phyloP scores from a whole-genome alignment of 495 filamentous ascomycete species.

The Massariosphaeria phaeospora region DNA sequence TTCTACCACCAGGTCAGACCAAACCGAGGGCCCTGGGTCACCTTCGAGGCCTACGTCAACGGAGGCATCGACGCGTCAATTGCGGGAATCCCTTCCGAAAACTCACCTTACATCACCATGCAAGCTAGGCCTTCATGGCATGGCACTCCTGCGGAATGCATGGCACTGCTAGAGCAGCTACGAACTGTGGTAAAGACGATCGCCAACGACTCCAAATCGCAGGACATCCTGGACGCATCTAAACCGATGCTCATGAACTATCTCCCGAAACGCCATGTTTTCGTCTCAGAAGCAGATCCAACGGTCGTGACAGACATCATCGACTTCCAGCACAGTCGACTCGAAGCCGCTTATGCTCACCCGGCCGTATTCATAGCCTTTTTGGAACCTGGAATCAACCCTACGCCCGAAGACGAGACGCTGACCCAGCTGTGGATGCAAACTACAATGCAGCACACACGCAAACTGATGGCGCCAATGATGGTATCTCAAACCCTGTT shows the following conservation, averaged over 20 bases:
- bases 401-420: background rate
- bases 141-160: too few species aligned
- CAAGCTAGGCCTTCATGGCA: too few species aligned
- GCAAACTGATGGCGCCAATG: background rate
- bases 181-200: conserved; percentile 37
- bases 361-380: background rate
- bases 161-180: conserved; percentile 36
- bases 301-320: conserved; percentile 43
- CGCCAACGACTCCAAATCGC: conserved; percentile 36
- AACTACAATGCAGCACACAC: background rate
- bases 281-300: conserved; percentile 42
- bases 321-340: conserved; percentile 30
- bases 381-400: background rate
- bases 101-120: too few species aligned
- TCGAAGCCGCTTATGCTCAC: background rate
- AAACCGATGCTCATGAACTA: conserved; percentile 42
- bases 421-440: background rate
- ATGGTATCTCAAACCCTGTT: background rate
- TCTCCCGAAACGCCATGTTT: conserved; percentile 46
- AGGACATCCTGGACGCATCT: conserved; percentile 37
- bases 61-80: conserved; percentile 42
- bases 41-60: conserved; percentile 35
- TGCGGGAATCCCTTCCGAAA: conserved; percentile 39
- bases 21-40: conserved; percentile 40
- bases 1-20: conserved; percentile 37